phyloP scores from a whole-genome alignment of 768 basidiomycete species.

The Lactifluus volemus region DNA sequence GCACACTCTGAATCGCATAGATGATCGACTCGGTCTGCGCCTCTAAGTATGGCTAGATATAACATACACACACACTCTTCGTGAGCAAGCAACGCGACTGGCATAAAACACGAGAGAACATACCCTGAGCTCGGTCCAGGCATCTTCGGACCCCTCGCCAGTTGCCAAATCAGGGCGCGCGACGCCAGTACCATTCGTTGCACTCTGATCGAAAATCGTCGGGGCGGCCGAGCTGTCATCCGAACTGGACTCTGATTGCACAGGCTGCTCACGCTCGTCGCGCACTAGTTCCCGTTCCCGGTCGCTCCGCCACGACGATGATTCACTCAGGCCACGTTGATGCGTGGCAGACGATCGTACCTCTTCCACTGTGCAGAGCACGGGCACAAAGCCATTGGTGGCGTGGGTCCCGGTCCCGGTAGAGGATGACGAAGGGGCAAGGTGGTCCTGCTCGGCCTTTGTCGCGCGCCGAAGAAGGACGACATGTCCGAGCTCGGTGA shows the following conservation, averaged over 20 bases:
- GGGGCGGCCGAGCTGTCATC: slow-evolving; percentile 63
- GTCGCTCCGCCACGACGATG: slow-evolving; percentile 19
- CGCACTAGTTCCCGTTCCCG: slow-evolving; percentile 27
- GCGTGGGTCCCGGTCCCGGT: slow-evolving; percentile 18
- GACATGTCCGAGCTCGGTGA: slow-evolving; percentile 82
- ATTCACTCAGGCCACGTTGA: slow-evolving; percentile 36
- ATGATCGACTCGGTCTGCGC: slow-evolving; percentile 93
- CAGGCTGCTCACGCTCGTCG: slow-evolving; percentile 44
- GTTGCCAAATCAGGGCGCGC: slow-evolving; percentile 60
- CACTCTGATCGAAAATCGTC: slow-evolving; percentile 54
- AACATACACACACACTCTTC: neutral
- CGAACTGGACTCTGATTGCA: slow-evolving; percentile 58
- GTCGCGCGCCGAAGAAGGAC: slow-evolving; percentile 73
- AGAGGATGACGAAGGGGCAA: slow-evolving; percentile 27
- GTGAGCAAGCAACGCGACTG: neutral
- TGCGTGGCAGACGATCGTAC: slow-evolving; percentile 33
- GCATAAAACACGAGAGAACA: slow-evolving; percentile 12
- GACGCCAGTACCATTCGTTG: slow-evolving; percentile 33
- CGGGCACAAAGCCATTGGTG: slow-evolving; percentile 37
- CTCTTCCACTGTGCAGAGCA: slow-evolving; percentile 51
- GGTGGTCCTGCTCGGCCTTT: slow-evolving; percentile 63
- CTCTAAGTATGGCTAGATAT: slow-evolving; percentile 81
- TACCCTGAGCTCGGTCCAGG: slow-evolving; percentile 79
- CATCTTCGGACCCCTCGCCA: slow-evolving; percentile 62
- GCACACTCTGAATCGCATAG: slow-evolving; percentile 89